Conservation (phyloP, 2,329 filamentous ascomycete genomes). For the Trichophyton schoenleinii region DNA sequence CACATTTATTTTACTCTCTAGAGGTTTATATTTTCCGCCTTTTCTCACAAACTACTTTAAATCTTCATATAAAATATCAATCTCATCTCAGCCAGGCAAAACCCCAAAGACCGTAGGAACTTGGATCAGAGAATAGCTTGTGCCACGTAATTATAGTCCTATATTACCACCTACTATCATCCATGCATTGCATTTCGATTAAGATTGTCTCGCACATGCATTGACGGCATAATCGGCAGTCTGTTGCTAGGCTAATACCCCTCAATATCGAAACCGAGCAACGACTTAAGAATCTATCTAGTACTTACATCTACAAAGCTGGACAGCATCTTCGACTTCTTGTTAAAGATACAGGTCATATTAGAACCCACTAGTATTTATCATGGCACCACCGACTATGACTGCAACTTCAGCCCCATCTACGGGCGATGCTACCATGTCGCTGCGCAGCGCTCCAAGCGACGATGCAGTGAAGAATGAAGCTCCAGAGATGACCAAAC, state of each 20-base stretch:
- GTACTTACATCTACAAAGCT: neutral
- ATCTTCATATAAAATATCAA: too few relatives aligned
- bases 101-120: too few relatives aligned
- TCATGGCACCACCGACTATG: conserved; percentile 21
- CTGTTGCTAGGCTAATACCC: neutral
- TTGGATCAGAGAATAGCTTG: too few relatives aligned
- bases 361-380: neutral
- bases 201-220: neutral
- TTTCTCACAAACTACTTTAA: too few relatives aligned
- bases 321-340: neutral
- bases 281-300: neutral
- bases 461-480: neutral
- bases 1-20: too few relatives aligned
- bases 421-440: neutral
- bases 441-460: neutral
- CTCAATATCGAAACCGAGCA: neutral
- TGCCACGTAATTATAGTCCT: too few relatives aligned
- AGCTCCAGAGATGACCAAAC: neutral
- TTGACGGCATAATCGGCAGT: neutral
- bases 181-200: neutral
- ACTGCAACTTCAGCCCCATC: conserved; percentile 9
- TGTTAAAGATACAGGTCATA: too few relatives aligned
- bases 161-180: too few relatives aligned
- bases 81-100: too few relatives aligned
- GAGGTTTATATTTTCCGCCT: too few relatives aligned